Conservation (phyloP, 192 early-diverging fungal genomes). For the Entomortierella beljakovae region DNA sequence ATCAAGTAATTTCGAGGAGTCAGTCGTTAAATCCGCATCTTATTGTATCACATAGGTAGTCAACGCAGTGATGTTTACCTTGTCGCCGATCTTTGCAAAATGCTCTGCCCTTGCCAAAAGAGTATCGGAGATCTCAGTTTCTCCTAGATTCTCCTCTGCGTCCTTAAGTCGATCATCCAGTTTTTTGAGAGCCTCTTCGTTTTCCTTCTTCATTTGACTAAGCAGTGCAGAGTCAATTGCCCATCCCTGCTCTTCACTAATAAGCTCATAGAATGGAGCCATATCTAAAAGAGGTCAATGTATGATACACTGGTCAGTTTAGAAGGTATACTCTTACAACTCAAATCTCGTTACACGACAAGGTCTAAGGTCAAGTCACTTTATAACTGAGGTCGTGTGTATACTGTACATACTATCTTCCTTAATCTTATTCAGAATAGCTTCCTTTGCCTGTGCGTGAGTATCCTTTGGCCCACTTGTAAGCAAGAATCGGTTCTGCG, state of each 20-base stretch:
- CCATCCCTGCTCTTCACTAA: constrained; percentile 73
- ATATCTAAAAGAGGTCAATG: constrained; percentile 75
- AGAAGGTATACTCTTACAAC: no score
- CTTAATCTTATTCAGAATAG: constrained; percentile 80
- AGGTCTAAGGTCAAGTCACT: no score
- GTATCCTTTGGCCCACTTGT: constrained; percentile 78
- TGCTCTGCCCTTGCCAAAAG: constrained; percentile 92
- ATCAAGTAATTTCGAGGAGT: constrained; percentile 4
- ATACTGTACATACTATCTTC: constrained; percentile 78
- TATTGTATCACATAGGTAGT: neutral
- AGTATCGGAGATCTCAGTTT: constrained; percentile 90
- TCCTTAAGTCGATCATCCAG: constrained; percentile 90
- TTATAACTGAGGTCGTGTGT: no score
- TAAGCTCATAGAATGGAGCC: constrained; percentile 82
- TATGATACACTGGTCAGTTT: no score
- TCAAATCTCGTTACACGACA: no score
- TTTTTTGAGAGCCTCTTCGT: constrained; percentile 79
- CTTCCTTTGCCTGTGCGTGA: constrained; percentile 74
- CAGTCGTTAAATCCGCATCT: neutral
- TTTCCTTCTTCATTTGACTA: constrained; percentile 69
- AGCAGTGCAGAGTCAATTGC: constrained; percentile 66
- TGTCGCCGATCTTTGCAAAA: constrained; percentile 94
- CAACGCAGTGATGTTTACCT: constrained; percentile 68
- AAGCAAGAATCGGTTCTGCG: constrained; percentile 85
- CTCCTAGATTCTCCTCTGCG: constrained; percentile 93